Base-by-base conservation (phyloP, 208 protist genomes). In the Leishmania aethiopica region DNA sequence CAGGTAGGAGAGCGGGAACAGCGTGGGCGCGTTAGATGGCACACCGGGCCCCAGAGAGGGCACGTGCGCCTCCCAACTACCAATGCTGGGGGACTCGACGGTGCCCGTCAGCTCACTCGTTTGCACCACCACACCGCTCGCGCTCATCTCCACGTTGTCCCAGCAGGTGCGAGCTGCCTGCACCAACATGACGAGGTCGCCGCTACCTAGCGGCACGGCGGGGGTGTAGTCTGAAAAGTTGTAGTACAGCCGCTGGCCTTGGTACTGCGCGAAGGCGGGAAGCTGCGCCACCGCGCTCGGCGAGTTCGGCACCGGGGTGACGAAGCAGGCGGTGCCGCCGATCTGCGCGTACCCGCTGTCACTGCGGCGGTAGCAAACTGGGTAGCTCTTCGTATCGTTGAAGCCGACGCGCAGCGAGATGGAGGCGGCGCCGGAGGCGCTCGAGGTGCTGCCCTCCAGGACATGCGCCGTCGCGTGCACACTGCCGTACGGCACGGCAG, bases 281-380 rank as follows among this genome's bases (percentile, higher is more conserved):
- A 77, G 79, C 22, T 89, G 55, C 37, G 37, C 77, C 45, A 90
- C 77, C 25, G 66, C 73, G 60, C 62, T 74, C 11, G 95, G 95
- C 3, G 89, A 89, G 80, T 90, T 95, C 28, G 66, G 37, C 28
- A 88, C 78, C 11, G 90, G 88, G 1, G 75, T 84, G 35, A 96
- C 79, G 28, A 85, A 83, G 74, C 69, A 76, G 35, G 45, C 75
- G 13, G 73, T 37, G 13, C 75, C 75, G 47, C 88, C 88, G 51
- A 98, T 89, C 83, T 89, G 86, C 28, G 89, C 93, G 80, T 88
- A 98, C 45, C 95, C 93, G 83, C 93, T 96, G 84, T 90, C 93
- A 35, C 60, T 67, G 70, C 96, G 88, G 73, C 84, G 84, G 85
- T 96, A 98, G 84, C 95, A 98, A 25, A 98, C 85, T 8, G 89